Percentiles rank a stretch among this genome's conserved stretches.
Conservation (phyloP, 1,139 yeast genomes). For the Pichiaceae sp. region DNA sequence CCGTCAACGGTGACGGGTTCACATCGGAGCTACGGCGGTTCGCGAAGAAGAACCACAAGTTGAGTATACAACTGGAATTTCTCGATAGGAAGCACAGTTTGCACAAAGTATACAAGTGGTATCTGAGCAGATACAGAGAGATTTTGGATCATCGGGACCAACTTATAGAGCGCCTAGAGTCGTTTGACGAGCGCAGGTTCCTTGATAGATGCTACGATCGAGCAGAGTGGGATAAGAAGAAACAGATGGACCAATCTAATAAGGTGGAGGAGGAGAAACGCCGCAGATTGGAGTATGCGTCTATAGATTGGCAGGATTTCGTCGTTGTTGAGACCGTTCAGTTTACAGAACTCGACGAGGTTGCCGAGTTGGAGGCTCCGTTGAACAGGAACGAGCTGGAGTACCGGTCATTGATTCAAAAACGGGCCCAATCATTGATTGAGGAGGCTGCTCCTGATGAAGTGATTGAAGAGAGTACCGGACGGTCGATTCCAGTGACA, state of each 20-base stretch:
- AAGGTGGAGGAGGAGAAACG: constrained; percentile 23
- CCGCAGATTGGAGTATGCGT: constrained; percentile 51
- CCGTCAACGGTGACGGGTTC: constrained; percentile 44
- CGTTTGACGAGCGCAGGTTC: constrained; percentile 24
- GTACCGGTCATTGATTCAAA: constrained; percentile 50
- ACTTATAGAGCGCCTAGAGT: constrained; percentile 1
- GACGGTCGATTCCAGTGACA: background rate
- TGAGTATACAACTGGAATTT: constrained; percentile 61
- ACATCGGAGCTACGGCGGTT: constrained; percentile 29
- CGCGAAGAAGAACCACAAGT: constrained; percentile 26
- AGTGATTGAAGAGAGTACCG: constrained; percentile 1
- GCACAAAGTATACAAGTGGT: constrained; percentile 40
- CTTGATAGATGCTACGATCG: constrained; percentile 44
- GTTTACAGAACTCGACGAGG: constrained; percentile 59
- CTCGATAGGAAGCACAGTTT: constrained; percentile 54
- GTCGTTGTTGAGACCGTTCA: constrained; percentile 59
- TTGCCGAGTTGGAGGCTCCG: constrained; percentile 55
- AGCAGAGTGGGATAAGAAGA: constrained; percentile 46
- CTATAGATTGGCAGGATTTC: constrained; percentile 86
- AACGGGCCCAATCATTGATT: constrained; percentile 21
- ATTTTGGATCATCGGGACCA: constrained; percentile 25
- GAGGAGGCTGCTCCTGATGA: constrained; percentile 29
- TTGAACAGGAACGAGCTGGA: constrained; percentile 51
- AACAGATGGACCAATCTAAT: constrained; percentile 24
- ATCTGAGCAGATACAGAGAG: constrained; percentile 48